Percentiles rank a stretch among this genome's conserved stretches.
Conservation (phyloP, 192 early-diverging fungal species). For the Coemansia sp. region DNA sequence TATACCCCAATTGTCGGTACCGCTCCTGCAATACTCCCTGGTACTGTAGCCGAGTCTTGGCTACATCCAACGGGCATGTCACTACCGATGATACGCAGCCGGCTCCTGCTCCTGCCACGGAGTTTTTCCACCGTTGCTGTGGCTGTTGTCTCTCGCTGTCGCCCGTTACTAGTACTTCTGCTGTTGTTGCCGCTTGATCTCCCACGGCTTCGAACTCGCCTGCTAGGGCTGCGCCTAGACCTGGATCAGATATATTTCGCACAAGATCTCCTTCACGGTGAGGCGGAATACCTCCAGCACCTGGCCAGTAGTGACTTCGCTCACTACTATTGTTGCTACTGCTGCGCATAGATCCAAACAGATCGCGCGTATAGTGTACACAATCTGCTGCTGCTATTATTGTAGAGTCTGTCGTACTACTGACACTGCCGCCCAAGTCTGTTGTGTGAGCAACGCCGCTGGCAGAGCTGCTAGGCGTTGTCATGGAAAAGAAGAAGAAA, state of each 20-base stretch:
- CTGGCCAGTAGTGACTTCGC: slow-evolving; percentile 41
- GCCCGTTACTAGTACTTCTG: not conserved
- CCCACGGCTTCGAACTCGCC: slow-evolving; percentile 30
- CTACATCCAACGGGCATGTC: slow-evolving; percentile 91
- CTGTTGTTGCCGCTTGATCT: not conserved
- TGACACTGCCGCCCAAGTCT: not conserved
- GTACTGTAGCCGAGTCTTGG: slow-evolving; percentile 93
- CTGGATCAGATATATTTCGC: not conserved
- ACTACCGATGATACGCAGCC: slow-evolving; percentile 80
- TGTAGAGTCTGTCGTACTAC: not conserved
- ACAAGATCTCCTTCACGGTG: slow-evolving; percentile 26
- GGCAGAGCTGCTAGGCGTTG: not conserved
- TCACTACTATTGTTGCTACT: slow-evolving; percentile 9
- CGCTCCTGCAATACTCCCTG: slow-evolving; percentile 54
- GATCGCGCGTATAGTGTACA: slow-evolving; percentile 7
- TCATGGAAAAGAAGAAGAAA: not conserved
- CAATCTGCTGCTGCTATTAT: slow-evolving; percentile 4
- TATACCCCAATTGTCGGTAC: slow-evolving; percentile 21
- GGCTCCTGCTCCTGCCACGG: slow-evolving; percentile 79
- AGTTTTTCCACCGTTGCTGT: slow-evolving; percentile 60
- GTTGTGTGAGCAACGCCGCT: slow-evolving; percentile 2
- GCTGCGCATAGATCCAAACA: slow-evolving; percentile 8
- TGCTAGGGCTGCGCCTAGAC: slow-evolving; percentile 17
- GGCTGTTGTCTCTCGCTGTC: not conserved
- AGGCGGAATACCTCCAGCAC: slow-evolving; percentile 33